These are phyloP conservation scores for Solanum etuberosum DNA, from an alignment of 257 asterid genomes.

Conservation along the genomic window DNA sequence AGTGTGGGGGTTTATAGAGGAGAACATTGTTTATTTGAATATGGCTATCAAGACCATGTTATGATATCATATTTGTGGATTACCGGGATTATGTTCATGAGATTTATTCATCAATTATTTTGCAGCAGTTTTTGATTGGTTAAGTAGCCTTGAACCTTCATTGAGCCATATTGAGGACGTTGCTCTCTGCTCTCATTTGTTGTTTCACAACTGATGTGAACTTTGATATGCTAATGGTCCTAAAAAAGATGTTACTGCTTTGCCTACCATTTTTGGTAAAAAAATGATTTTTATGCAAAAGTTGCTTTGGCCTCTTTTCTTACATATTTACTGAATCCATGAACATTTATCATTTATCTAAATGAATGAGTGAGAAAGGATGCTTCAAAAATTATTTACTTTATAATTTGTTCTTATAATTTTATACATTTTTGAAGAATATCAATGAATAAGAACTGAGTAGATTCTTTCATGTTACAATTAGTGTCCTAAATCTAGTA, in stretches of 20 bases:
- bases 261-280: neutral
- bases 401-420: neutral
- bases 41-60: neutral
- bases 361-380: neutral
- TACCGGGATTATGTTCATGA: neutral
- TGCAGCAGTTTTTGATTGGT: neutral
- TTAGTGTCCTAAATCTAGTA: neutral
- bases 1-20: neutral
- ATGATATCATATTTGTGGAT: neutral
- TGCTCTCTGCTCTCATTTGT: neutral
- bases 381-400: neutral
- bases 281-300: neutral
- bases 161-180: neutral
- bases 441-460: neutral
- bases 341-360: neutral
- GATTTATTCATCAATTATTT: neutral
- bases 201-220: neutral
- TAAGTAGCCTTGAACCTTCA: neutral
- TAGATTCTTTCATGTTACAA: neutral
- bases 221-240: neutral
- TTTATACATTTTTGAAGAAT: neutral
- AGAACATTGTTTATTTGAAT: neutral
- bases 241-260: neutral
- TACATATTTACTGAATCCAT: neutral
- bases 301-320: neutral